phyloP scores from a whole-genome alignment of 805 yeast genomes.

The Torulaspora franciscae region DNA sequence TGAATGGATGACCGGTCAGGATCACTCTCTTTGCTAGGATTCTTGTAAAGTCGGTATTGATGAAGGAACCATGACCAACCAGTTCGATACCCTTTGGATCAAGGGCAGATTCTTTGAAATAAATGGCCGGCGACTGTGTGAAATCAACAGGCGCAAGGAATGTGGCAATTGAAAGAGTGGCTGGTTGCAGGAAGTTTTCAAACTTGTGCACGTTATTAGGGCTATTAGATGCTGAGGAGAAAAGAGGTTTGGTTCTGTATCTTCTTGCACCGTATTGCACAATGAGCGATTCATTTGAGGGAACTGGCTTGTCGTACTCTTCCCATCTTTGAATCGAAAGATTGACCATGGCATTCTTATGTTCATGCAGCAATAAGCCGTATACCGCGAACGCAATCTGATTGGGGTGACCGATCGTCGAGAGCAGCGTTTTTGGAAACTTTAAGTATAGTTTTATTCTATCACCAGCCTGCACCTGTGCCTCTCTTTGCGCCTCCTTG shows the following conservation, averaged over 20 bases:
- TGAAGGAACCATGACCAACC: slow-evolving; percentile 85
- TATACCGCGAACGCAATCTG: slow-evolving; percentile 57
- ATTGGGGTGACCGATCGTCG: slow-evolving; percentile 42
- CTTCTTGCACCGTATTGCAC: slow-evolving; percentile 95
- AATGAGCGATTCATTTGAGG: slow-evolving; percentile 72
- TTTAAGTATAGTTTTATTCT: slow-evolving; percentile 54
- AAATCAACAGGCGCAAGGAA: slow-evolving; percentile 83
- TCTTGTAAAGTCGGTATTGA: slow-evolving; percentile 79
- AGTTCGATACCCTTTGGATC: slow-evolving; percentile 52
- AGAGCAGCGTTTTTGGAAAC: slow-evolving; percentile 48
- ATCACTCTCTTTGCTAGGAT: slow-evolving; percentile 82
- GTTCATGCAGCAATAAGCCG: slow-evolving; percentile 79
- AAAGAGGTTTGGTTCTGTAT: slow-evolving; percentile 73
- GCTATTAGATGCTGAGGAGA: slow-evolving; percentile 70
- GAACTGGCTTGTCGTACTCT: slow-evolving; percentile 78
- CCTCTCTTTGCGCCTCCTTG: slow-evolving; percentile 50
- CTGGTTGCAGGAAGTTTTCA: slow-evolving; percentile 79
- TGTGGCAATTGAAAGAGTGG: slow-evolving; percentile 70
- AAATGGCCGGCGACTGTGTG: slow-evolving; percentile 78
- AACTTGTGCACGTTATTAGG: slow-evolving; percentile 83
- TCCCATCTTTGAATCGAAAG: slow-evolving; percentile 84
- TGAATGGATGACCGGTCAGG: slow-evolving; percentile 90
- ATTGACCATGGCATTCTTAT: slow-evolving; percentile 76
- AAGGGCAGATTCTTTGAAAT: slow-evolving; percentile 56
- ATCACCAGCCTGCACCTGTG: slow-evolving; percentile 57